phyloP scores from a whole-genome alignment of 2,329 filamentous ascomycete species.

The Westerdykella sp. region DNA sequence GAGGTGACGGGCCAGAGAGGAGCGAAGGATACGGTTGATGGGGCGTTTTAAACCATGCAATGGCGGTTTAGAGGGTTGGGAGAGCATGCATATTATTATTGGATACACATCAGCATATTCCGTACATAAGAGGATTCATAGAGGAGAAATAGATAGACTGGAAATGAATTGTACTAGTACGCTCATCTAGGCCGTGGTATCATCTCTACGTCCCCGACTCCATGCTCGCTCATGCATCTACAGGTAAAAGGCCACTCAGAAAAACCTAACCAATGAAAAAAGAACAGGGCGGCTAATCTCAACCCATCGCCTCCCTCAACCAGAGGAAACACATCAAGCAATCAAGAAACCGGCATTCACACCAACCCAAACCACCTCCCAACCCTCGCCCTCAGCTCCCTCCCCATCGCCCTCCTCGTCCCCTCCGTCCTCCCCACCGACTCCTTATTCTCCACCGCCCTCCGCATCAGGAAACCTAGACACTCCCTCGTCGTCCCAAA shows the following conservation, averaged over 20 bases:
- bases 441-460: constrained; percentile 58
- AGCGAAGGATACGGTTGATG: neutral
- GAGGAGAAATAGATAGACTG: neutral
- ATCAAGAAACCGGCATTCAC: neutral
- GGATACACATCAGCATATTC: neutral
- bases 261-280: neutral
- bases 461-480: constrained; percentile 62
- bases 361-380: neutral
- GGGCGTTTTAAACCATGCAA: neutral
- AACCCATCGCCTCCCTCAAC: too few relatives aligned
- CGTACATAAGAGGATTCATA: neutral
- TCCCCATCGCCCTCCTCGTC: constrained; percentile 47
- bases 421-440: constrained; percentile 51
- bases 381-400: constrained; percentile 42
- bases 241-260: neutral
- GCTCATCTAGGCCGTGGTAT: neutral
- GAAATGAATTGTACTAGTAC: too few relatives aligned
- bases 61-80: neutral
- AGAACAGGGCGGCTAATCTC: too few relatives aligned
- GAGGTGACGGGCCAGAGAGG: constrained; percentile 1
- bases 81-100: too few relatives aligned
- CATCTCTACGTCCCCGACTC: neutral
- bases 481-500: constrained; percentile 79
- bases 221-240: neutral
- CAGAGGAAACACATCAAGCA: too few relatives aligned